Evolutionary conservation across 208 protist species (phyloP).

Genomic region (Tritrichomonas foetus): DNA sequence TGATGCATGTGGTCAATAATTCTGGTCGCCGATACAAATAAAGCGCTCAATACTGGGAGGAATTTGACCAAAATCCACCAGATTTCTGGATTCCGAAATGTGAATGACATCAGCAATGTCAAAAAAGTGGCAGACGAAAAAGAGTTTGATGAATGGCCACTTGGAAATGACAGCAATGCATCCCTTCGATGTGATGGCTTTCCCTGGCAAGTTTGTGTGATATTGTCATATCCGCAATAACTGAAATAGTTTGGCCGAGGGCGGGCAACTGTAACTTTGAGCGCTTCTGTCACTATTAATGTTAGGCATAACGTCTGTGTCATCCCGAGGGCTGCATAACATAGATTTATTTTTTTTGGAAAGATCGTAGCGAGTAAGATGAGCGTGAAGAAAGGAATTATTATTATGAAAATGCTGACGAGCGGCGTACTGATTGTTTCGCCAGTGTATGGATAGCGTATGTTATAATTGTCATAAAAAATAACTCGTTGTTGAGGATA

Average conservation of each 20-base stretch:
- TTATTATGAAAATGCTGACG: background rate
- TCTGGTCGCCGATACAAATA: background rate
- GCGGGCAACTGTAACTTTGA: conserved; percentile 14
- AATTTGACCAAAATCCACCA: conserved; percentile 12
- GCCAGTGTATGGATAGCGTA: background rate
- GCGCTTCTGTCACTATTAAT: background rate
- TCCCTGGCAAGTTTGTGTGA: background rate
- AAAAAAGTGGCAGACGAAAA: conserved; percentile 7
- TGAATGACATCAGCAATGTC: background rate
- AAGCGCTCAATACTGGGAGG: background rate
- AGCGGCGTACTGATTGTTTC: background rate
- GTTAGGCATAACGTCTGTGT: background rate
- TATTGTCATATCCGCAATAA: background rate
- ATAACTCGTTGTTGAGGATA: background rate
- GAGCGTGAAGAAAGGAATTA: background rate
- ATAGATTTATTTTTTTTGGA: background rate
- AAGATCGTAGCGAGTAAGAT: background rate
- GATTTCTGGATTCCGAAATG: background rate
- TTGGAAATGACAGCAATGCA: conserved; percentile 3
- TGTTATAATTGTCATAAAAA: background rate
- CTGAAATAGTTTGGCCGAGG: conserved; percentile 22
- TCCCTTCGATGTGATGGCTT: background rate
- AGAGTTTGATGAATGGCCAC: conserved; percentile 6
- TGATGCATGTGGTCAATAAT: conserved; percentile 31
- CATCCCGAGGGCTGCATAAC: background rate